Percentiles rank a stretch among this genome's conserved stretches.
These are phyloP conservation scores for Penicillium sp. DNA, from an alignment of 2,329 filamentous ascomycete genomes.

Conservation along the genomic window DNA sequence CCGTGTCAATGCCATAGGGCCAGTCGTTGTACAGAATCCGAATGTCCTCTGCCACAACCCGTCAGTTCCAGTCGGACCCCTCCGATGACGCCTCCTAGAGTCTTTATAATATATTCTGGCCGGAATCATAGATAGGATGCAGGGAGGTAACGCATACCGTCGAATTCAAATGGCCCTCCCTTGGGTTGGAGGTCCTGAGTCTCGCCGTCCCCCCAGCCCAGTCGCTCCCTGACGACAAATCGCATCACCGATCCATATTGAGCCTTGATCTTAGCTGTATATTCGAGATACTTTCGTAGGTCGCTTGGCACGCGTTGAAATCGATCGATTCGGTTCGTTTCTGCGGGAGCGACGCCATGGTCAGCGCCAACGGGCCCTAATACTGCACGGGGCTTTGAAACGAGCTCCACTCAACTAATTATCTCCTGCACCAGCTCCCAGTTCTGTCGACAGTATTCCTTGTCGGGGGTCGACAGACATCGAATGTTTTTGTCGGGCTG, in stretches of 20 bases:
- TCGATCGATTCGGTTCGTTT: slow-evolving; percentile 69
- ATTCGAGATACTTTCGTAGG: slow-evolving; percentile 76
- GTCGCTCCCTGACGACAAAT: slow-evolving; percentile 72
- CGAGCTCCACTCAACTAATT: slow-evolving; percentile 49
- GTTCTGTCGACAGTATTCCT: slow-evolving; percentile 62
- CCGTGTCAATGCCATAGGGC: slow-evolving; percentile 82
- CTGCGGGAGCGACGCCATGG: slow-evolving; percentile 36
- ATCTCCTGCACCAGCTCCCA: slow-evolving; percentile 74
- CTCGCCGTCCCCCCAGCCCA: slow-evolving; percentile 66
- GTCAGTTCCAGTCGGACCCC: not conserved
- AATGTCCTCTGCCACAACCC: slow-evolving; percentile 57
- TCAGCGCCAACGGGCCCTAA: slow-evolving; percentile 2
- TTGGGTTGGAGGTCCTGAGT: slow-evolving; percentile 39
- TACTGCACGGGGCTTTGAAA: not conserved
- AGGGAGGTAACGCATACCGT: slow-evolving; percentile 32
- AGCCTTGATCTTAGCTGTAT: slow-evolving; percentile 65
- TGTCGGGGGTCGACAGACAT: slow-evolving; percentile 73
- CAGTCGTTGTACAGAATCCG: slow-evolving; percentile 88
- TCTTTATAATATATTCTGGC: too few species aligned
- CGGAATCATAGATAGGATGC: too few species aligned
- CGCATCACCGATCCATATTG: slow-evolving; percentile 76
- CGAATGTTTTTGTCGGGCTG: slow-evolving; percentile 68
- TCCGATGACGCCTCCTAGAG: not conserved
- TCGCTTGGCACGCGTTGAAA: slow-evolving; percentile 80
- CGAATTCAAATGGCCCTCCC: slow-evolving; percentile 37